These are phyloP conservation scores for Phytophthora tubulina DNA, from an alignment of 352 stramenopile genomes.

Conservation along the genomic window DNA sequence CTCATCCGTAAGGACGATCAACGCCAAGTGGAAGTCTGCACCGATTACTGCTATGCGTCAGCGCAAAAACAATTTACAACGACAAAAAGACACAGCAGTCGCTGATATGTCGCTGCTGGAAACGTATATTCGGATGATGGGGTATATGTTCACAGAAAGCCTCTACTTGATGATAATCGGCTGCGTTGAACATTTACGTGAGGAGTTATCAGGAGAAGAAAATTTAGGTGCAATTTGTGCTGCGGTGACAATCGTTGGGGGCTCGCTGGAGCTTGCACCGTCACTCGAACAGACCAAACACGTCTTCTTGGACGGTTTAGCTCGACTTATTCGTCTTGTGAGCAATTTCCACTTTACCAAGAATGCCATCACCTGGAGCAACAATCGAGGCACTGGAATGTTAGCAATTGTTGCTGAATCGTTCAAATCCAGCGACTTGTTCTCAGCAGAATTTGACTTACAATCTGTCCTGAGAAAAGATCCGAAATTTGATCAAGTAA, in stretches of 20 bases:
- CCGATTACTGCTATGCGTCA: slow-evolving; percentile 58
- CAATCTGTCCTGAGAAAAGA: slow-evolving; percentile 59
- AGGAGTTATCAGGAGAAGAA: slow-evolving; percentile 50
- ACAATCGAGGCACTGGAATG: slow-evolving; percentile 53
- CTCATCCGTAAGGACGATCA: slow-evolving; percentile 51
- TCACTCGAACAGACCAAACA: slow-evolving; percentile 61
- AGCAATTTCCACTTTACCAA: slow-evolving; percentile 75
- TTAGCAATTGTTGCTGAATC: slow-evolving; percentile 44
- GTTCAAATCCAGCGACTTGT: slow-evolving; percentile 38
- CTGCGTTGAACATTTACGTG: slow-evolving; percentile 46
- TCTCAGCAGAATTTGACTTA: slow-evolving; percentile 52
- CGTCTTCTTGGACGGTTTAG: slow-evolving; percentile 61
- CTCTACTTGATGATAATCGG: slow-evolving; percentile 74
- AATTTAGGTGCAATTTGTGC: slow-evolving; percentile 57
- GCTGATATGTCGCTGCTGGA: slow-evolving; percentile 58
- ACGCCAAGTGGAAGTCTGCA: slow-evolving; percentile 71
- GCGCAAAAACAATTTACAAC: slow-evolving; percentile 43
- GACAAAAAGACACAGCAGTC: slow-evolving; percentile 55
- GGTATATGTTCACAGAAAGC: slow-evolving; percentile 78
- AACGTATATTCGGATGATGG: slow-evolving; percentile 66
- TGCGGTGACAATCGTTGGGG: slow-evolving; percentile 54
- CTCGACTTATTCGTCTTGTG: slow-evolving; percentile 60
- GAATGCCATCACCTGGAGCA: slow-evolving; percentile 66
- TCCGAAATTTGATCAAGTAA: slow-evolving; percentile 50
- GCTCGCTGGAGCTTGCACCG: slow-evolving; percentile 54